A percentile compares a stretch with the other conserved stretches of the same genome.
These are phyloP conservation scores for Chamaecyparis obtusa DNA, from an alignment of 75 land plant species.

Conservation along the genomic window DNA sequence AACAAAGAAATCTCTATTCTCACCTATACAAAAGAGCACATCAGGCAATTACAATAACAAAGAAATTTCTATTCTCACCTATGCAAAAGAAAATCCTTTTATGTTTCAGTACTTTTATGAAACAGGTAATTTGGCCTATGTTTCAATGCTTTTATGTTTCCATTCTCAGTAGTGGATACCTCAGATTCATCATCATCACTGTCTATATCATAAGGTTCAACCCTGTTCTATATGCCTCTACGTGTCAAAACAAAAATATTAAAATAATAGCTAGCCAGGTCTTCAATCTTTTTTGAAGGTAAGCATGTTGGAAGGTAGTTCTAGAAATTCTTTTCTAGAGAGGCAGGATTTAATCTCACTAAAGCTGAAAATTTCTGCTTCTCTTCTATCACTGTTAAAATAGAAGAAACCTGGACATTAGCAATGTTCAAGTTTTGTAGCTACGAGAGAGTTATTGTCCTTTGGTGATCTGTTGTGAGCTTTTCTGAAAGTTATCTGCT, in stretches of 20 bases:
- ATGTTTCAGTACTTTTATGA: not conserved
- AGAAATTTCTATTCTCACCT: too few relatives aligned
- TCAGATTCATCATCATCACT: conserved; percentile 90
- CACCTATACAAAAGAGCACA: too few relatives aligned
- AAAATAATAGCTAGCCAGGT: conserved; percentile 83
- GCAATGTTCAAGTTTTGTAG: too few relatives aligned
- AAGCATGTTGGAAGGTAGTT: conserved; percentile 29
- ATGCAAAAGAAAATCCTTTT: not conserved
- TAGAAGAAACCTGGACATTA: too few relatives aligned
- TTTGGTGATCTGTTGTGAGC: too few relatives aligned
- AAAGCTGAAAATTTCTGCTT: conserved; percentile 48
- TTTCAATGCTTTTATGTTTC: not conserved
- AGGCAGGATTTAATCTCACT: conserved; percentile 34
- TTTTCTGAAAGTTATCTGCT: too few relatives aligned
- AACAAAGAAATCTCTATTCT: too few relatives aligned
- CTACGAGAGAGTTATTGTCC: too few relatives aligned
- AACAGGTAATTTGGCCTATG: too few relatives aligned
- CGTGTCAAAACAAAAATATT: conserved; percentile 71
- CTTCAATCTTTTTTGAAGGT: conserved; percentile 33
- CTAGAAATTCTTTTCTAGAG: conserved; percentile 53
- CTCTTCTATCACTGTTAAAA: conserved; percentile 57
- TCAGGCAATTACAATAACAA: too few relatives aligned
- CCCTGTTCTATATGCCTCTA: conserved; percentile 72
- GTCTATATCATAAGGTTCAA: conserved; percentile 45
- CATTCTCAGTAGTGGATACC: conserved; percentile 39